Evolutionary conservation across 2,329 filamentous ascomycete species (phyloP).

Genomic region (Cytospora schulzeri): DNA sequence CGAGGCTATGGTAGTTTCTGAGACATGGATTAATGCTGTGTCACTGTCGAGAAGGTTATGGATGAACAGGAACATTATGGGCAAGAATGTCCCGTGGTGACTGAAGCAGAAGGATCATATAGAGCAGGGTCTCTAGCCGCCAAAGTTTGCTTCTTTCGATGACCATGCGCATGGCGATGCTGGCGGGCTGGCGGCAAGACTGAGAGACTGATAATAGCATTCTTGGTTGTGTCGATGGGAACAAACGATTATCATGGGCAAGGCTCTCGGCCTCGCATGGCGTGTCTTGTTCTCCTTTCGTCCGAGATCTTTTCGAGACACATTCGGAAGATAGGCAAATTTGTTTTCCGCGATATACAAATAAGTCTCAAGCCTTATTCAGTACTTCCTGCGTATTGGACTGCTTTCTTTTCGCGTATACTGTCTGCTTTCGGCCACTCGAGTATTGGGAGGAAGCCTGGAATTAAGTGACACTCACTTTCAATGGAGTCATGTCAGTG

Average conservation of each 20-base stretch:
- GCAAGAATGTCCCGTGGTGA: not conserved
- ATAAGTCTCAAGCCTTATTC: not conserved
- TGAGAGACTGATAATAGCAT: not conserved
- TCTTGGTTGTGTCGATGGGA: not conserved
- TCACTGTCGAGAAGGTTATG: not conserved
- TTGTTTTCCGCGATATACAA: not conserved
- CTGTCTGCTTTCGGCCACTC: not conserved
- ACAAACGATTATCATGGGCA: not conserved
- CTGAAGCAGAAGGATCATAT: not conserved
- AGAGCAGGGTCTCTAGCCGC: not conserved
- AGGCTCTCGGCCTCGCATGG: not conserved
- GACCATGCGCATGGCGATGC: not conserved
- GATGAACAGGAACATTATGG: not conserved
- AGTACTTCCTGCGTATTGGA: not conserved
- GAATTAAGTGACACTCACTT: no score
- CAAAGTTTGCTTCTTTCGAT: not conserved
- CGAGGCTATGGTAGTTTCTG: not conserved
- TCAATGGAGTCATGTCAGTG: no score
- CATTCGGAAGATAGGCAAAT: not conserved
- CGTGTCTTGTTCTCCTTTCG: not conserved
- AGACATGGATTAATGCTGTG: not conserved
- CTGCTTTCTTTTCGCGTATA: not conserved
- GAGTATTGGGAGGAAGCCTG: not conserved
- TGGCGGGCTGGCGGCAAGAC: not conserved
- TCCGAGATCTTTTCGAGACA: not conserved